Evolutionary conservation across 2,329 filamentous ascomycete species (phyloP).

Genomic region (Fonsecaea erecta): DNA sequence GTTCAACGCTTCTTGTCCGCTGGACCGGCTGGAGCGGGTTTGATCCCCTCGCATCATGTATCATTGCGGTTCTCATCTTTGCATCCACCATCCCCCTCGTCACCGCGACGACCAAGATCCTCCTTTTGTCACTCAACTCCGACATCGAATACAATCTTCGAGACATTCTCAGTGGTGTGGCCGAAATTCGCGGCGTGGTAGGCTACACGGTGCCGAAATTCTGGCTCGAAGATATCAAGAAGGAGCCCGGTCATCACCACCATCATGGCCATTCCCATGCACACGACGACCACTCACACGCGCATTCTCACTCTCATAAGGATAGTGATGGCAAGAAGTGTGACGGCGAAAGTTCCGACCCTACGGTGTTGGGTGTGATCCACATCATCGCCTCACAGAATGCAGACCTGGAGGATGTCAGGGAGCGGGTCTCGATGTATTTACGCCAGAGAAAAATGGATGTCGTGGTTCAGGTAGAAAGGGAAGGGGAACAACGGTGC

Average conservation of each 20-base stretch:
- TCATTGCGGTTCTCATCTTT: constrained; percentile 92
- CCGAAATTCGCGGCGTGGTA: constrained; percentile 79
- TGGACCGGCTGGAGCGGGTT: constrained; percentile 90
- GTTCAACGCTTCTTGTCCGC: constrained; percentile 85
- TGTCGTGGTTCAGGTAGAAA: constrained; percentile 83
- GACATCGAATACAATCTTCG: constrained; percentile 86
- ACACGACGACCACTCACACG: constrained; percentile 38
- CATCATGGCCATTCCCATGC: constrained; percentile 39
- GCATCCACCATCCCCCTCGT: constrained; percentile 89
- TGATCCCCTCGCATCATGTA: constrained; percentile 90
- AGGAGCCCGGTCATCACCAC: constrained; percentile 41
- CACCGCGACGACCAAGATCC: constrained; percentile 76
- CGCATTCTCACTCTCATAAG: constrained; percentile 38
- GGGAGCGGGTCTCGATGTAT: constrained; percentile 74
- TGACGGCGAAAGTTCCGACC: constrained; percentile 28
- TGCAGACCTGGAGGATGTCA: constrained; percentile 79
- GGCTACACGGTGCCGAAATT: constrained; percentile 88
- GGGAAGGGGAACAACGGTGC: constrained; percentile 73
- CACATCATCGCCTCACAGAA: constrained; percentile 77
- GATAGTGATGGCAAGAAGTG: constrained; percentile 34
- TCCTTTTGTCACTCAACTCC: constrained; percentile 83
- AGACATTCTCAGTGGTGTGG: constrained; percentile 81
- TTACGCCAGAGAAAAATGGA: constrained; percentile 74
- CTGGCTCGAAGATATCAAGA: constrained; percentile 70
- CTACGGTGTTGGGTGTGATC: constrained; percentile 76